Percentiles rank a stretch among this genome's conserved stretches.
Conservation (phyloP, 352 stramenopile genomes). For the Globisporangium yorkense region DNA sequence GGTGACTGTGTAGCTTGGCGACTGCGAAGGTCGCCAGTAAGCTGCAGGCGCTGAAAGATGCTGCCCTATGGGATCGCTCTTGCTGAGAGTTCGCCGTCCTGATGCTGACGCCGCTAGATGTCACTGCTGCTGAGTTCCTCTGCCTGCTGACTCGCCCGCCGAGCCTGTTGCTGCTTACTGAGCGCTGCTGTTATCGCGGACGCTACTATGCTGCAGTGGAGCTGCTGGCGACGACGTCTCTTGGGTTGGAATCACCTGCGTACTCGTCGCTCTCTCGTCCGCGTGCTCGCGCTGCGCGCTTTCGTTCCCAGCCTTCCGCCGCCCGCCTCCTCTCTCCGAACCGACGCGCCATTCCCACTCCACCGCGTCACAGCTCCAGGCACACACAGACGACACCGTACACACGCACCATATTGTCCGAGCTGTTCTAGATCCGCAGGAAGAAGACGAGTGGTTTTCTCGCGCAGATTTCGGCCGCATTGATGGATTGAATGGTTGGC, state of each 20-base stretch:
- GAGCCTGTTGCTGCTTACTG: no score
- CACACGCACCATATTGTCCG: constrained; percentile 66
- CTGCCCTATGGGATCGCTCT: background rate
- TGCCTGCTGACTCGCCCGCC: background rate
- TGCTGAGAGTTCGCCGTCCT: background rate
- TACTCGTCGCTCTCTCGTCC: background rate
- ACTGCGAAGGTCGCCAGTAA: background rate
- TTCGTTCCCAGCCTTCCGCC: background rate
- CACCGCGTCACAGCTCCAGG: background rate
- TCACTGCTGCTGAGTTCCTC: background rate
- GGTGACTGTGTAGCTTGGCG: background rate
- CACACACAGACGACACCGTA: background rate
- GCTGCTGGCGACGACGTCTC: no score
- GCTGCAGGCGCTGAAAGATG: background rate
- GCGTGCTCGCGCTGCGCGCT: no score
- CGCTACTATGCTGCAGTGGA: no score
- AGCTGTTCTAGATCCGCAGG: constrained; percentile 78
- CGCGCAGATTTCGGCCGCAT: constrained; percentile 6
- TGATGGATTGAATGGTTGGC: background rate
- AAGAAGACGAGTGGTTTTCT: constrained; percentile 84
- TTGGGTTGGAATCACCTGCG: background rate
- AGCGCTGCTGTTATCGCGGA: no score
- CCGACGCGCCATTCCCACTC: background rate
- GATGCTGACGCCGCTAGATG: background rate
- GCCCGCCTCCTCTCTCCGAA: background rate